Evolutionary conservation across 768 basidiomycete species (phyloP), one percentile per base, ranked within the genome.

Genomic region (Tephrocybe sp.): DNA sequence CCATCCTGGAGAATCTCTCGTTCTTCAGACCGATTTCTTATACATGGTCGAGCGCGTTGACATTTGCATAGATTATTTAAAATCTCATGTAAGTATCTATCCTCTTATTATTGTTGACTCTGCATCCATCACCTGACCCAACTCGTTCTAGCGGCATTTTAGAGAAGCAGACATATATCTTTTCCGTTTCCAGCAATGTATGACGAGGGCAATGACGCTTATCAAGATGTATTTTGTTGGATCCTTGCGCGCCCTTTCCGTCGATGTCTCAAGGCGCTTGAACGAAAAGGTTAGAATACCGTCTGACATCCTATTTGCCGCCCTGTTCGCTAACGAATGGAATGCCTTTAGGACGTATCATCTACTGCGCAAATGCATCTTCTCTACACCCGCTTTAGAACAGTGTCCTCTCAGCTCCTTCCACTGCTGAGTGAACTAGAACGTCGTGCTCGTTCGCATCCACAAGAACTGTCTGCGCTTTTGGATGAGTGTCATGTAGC

Each of bases 221-320:
- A 92, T 98, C 72, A 96, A 91, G 68, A 95, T 98, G 84, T 94
- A 89, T 69, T 98, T 97, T 61, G 85, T 96, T 5, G 87, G 86
- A 4, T 87, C 89, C 7, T 73, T 98, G 5, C 78, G 87, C 35
- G 84, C 87, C 0, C 76, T 97, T 10, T 83, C 88, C 1, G 71
- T 80, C 4, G 96, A 98, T 59, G 80, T 96, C 17, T 78, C 79
- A 1, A 87, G 79, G 59, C 80, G 88, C 9, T 65, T 95, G 39
- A 76, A 76, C 2, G 92, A 95, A 53, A 89, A 87, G 75, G 90
- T 85, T 51, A 13, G 62, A 34, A 26, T 42, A 39, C 17, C 20
- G 30, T 42, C 39, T 46, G 40, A 50, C 48, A 9, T 39, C 17
- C 48, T 23, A 9, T 20, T 2, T 17, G 2, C 20, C 17, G 5